Conservation (phyloP, 805 yeast genomes). For the Teunomyces kruisii region DNA sequence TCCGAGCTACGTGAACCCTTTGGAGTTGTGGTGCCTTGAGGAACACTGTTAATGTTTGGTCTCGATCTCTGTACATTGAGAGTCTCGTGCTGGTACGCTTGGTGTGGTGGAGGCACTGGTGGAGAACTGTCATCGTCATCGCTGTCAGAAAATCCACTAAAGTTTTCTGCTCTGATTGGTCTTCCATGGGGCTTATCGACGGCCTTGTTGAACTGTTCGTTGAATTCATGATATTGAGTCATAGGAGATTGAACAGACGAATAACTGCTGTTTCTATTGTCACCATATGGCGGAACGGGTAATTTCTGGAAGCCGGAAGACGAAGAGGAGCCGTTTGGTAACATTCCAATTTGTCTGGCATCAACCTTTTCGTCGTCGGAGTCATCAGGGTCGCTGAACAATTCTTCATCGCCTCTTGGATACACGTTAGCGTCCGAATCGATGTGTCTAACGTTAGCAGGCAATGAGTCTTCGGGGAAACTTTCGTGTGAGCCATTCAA, state of each 20-base stretch:
- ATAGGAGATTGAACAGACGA: conserved; percentile 43
- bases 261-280: conserved; percentile 31
- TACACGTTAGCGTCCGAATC: conserved; percentile 28
- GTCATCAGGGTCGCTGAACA: conserved; percentile 34
- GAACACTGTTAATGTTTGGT: conserved; percentile 12
- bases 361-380: conserved; percentile 18
- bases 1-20: conserved; percentile 10
- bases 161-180: conserved; percentile 5
- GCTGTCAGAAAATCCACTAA: conserved; percentile 14
- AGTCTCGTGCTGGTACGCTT: background rate
- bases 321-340: conserved; percentile 3
- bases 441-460: conserved; percentile 28
- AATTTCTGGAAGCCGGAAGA: conserved; percentile 13
- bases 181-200: conserved; percentile 13
- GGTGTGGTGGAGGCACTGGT: conserved; percentile 23
- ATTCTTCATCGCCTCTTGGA: conserved; percentile 37
- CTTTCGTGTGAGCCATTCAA: conserved; percentile 38
- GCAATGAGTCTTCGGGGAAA: conserved; percentile 35
- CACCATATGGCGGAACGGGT: conserved; percentile 23
- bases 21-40: conserved; percentile 18
- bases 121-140: conserved; percentile 14
- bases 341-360: conserved; percentile 19
- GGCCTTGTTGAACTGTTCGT: conserved; percentile 33
- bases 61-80: background rate
- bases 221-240: conserved; percentile 44